Evolutionary conservation across 371 early-diverging fungal species (phyloP).

Genomic region (Nematocida ausubeli): DNA sequence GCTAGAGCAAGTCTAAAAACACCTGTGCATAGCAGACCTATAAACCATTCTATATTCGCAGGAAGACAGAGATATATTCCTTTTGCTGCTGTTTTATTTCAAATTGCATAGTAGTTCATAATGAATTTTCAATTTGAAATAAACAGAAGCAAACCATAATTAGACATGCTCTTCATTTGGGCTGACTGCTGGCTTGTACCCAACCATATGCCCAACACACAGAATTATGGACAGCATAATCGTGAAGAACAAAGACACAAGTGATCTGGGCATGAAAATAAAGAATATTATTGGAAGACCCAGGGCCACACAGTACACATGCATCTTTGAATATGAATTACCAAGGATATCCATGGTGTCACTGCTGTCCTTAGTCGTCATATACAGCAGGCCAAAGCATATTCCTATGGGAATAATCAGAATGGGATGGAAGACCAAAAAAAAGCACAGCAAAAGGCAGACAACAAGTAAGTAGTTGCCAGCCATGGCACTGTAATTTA

Average conservation of each 20-base stretch:
- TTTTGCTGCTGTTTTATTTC: too few species aligned
- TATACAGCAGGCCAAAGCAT: constrained; percentile 9
- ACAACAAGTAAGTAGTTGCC: constrained; percentile 36
- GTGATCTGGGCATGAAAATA: constrained; percentile 28
- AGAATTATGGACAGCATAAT: background rate
- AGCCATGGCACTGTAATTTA: constrained; percentile 37
- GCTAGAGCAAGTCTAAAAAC: too few species aligned
- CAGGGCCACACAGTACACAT: constrained; percentile 26
- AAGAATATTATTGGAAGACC: constrained; percentile 33
- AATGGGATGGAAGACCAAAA: constrained; percentile 28
- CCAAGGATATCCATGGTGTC: constrained; percentile 27
- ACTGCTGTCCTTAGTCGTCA: background rate
- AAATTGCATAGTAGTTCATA: too few species aligned
- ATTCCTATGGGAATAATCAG: constrained; percentile 35
- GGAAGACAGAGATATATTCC: too few species aligned
- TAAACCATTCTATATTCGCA: too few species aligned
- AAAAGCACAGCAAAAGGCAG: constrained; percentile 29
- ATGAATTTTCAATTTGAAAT: too few species aligned
- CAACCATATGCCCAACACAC: constrained; percentile 36
- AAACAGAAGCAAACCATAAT: too few species aligned
- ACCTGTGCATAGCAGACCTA: too few species aligned
- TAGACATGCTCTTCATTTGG: constrained; percentile 11
- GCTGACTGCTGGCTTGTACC: constrained; percentile 2
- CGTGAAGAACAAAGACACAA: constrained; percentile 36
- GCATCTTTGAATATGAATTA: background rate